Conservation (phyloP, 495 filamentous ascomycete genomes). For the Hypoxylon fuscum region DNA sequence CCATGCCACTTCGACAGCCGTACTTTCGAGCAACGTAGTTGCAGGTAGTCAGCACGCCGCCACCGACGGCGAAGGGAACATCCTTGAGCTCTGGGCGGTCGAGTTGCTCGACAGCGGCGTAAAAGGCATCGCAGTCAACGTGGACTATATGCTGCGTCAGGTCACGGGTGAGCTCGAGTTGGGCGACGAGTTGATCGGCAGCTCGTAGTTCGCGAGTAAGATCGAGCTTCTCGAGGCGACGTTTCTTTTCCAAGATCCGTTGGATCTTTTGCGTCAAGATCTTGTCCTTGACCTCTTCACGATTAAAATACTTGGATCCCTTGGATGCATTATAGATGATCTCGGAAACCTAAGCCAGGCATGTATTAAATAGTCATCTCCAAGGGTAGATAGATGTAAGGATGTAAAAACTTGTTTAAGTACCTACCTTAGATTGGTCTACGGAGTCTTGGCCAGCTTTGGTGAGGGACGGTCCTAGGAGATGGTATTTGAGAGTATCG, state of each 20-base stretch:
- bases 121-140: conserved; percentile 98
- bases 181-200: conserved; percentile 82
- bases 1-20: conserved; percentile 94
- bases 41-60: conserved; percentile 92
- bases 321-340: conserved; percentile 97
- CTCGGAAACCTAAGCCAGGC: conserved; percentile 74
- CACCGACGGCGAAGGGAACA: conserved; percentile 92
- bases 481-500: conserved; percentile 65
- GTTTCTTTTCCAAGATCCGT: conserved; percentile 78
- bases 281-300: conserved; percentile 84
- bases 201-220: conserved; percentile 73
- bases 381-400: background rate
- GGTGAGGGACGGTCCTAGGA: conserved; percentile 92
- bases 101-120: conserved; percentile 92
- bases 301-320: conserved; percentile 96
- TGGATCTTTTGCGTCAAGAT: conserved; percentile 88
- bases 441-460: conserved; percentile 95
- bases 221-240: conserved; percentile 78
- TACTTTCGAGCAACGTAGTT: conserved; percentile 93
- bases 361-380: background rate
- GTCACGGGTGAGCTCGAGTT: conserved; percentile 81
- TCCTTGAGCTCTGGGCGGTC: conserved; percentile 89
- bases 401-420: too few species aligned
- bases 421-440: conserved; percentile 90
- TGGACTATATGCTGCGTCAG: conserved; percentile 87